These are phyloP conservation scores for Exobasidium cylindrosporum DNA, from an alignment of 1,284 basidiomycete species.

Conservation along the genomic window DNA sequence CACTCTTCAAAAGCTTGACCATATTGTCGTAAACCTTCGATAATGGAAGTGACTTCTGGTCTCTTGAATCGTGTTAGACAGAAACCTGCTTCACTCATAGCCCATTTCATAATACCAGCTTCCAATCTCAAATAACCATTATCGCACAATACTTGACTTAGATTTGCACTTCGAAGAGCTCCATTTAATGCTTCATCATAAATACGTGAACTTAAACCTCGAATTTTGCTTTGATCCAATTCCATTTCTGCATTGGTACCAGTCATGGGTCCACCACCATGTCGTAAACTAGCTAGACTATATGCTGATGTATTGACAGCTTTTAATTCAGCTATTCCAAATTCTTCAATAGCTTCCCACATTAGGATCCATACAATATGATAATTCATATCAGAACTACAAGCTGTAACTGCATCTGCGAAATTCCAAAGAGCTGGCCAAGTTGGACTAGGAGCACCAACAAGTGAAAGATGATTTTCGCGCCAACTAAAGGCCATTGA, in stretches of 20 bases:
- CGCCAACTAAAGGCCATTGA: constrained; percentile 71
- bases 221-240: constrained; percentile 18
- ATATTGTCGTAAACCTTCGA: constrained; percentile 81
- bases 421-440: constrained; percentile 86
- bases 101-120: constrained; percentile 28
- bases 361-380: constrained; percentile 73
- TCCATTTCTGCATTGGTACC: constrained; percentile 6
- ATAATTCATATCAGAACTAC: constrained; percentile 80
- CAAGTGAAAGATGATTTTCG: constrained; percentile 68
- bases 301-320: not conserved
- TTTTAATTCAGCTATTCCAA: constrained; percentile 61
- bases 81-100: constrained; percentile 24
- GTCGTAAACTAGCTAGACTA: not conserved
- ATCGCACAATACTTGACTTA: constrained; percentile 61
- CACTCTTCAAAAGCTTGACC: constrained; percentile 68
- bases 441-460: constrained; percentile 70
- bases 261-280: not conserved
- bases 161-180: constrained; percentile 77
- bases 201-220: constrained; percentile 67
- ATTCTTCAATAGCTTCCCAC: constrained; percentile 67
- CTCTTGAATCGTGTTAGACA: constrained; percentile 35
- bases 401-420: constrained; percentile 71
- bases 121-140: constrained; percentile 42
- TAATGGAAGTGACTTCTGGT: constrained; percentile 72
- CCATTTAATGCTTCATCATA: constrained; percentile 73